phyloP scores from a whole-genome alignment of 176 grass and related monocot genomes.

The Oryza longistaminata region DNA sequence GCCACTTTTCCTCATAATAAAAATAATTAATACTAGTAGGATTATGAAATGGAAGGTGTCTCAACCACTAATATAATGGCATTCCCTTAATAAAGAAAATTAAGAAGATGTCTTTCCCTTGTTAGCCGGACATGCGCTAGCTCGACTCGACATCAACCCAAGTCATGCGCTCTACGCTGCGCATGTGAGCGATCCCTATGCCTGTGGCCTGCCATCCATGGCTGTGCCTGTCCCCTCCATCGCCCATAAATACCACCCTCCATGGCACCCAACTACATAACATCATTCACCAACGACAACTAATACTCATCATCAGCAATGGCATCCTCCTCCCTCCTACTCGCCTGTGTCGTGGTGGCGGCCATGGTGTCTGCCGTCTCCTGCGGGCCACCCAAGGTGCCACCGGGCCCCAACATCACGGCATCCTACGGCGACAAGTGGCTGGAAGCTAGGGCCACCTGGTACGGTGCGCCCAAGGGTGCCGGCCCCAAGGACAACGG shows the following conservation, averaged over 20 bases:
- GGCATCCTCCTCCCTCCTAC: not conserved
- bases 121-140: no score
- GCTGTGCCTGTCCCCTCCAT: not conserved
- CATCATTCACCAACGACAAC: not conserved
- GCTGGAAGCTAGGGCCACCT: slow-evolving; percentile 44
- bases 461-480: slow-evolving; percentile 51
- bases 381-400: not conserved
- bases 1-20: no score
- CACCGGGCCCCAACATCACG: slow-evolving; percentile 39
- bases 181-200: no score
- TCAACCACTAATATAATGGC: no score
- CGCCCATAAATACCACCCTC: not conserved
- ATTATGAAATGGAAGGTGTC: no score
- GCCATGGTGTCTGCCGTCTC: not conserved
- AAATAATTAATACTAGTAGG: no score
- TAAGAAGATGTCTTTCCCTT: no score
- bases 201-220: not conserved
- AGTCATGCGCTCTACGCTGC: no score
- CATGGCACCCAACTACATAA: no score
- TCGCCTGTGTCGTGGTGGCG: not conserved
- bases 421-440: slow-evolving; percentile 12
- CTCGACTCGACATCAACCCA: no score
- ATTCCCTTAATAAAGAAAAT: no score
- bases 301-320: no score
- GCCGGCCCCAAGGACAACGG: slow-evolving; percentile 49